phyloP scores from a whole-genome alignment of 192 early-diverging fungal species.

The Entrophospora sp. region DNA sequence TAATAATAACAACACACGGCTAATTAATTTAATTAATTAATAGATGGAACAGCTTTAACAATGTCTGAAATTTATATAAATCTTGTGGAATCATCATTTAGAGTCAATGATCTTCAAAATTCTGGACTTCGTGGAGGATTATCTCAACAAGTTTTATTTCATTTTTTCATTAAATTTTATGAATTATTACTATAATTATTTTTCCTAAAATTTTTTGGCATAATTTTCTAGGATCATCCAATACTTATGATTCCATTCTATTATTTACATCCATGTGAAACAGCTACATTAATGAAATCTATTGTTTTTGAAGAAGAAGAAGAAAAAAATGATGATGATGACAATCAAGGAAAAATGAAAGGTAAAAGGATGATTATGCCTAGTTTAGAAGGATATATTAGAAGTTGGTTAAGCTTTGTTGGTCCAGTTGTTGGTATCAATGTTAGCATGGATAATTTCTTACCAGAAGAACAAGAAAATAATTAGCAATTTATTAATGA shows the following conservation, averaged over 20 bases:
- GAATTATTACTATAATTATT: too few species aligned
- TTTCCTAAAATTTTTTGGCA: too few species aligned
- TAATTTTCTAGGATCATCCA: constrained; percentile 44
- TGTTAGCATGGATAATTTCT: constrained; percentile 1
- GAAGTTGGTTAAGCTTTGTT: constrained; percentile 21
- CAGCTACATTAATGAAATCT: constrained; percentile 37
- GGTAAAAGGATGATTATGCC: too few species aligned
- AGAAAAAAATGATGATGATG: too few species aligned
- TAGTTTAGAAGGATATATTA: constrained; percentile 13
- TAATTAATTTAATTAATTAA: too few species aligned
- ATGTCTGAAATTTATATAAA: constrained; percentile 37
- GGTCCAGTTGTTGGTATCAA: constrained; percentile 14
- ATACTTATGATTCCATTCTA: constrained; percentile 42
- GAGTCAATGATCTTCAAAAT: constrained; percentile 22
- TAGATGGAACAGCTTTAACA: constrained; percentile 30
- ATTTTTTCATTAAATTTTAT: too few species aligned
- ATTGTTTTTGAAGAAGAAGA: not conserved
- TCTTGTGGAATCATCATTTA: constrained; percentile 26
- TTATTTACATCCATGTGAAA: constrained; percentile 59
- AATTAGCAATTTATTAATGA: too few species aligned
- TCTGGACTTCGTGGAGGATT: constrained; percentile 31
- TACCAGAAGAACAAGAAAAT: too few species aligned
- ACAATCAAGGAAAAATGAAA: too few species aligned
- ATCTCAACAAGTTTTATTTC: constrained; percentile 31
- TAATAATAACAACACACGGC: too few species aligned